Evolutionary conservation across 768 basidiomycete genomes (phyloP).

Genomic region (Coprinopsis cinerea): DNA sequence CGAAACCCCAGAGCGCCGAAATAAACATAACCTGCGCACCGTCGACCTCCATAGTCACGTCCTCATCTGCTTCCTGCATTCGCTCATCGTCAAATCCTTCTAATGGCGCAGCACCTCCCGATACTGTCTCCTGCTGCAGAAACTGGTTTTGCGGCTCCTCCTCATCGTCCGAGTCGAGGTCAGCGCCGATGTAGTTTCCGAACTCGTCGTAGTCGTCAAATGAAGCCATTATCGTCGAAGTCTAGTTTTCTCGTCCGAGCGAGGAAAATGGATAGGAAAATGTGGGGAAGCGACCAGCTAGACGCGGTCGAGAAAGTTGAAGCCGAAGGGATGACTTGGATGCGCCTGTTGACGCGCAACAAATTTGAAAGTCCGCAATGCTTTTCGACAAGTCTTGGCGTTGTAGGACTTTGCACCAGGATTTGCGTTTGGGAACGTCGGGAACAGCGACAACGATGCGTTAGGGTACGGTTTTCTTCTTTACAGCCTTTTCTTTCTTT

Average conservation of each 20-base stretch:
- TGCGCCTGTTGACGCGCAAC: slow-evolving; percentile 9
- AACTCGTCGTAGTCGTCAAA: slow-evolving; percentile 91
- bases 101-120: slow-evolving; percentile 45
- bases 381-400: neutral
- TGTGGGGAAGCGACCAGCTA: slow-evolving; percentile 8
- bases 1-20: slow-evolving; percentile 4
- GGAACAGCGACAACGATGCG: too few species aligned
- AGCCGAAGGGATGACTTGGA: slow-evolving; percentile 1
- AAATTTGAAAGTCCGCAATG: slow-evolving; percentile 11
- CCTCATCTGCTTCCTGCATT: slow-evolving; percentile 42
- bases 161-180: slow-evolving; percentile 85
- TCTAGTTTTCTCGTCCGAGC: neutral
- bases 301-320: slow-evolving; percentile 5
- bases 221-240: slow-evolving; percentile 32
- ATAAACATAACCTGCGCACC: slow-evolving; percentile 39
- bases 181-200: slow-evolving; percentile 96
- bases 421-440: too few species aligned
- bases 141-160: slow-evolving; percentile 48
- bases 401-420: neutral
- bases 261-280: neutral
- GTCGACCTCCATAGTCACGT: slow-evolving; percentile 79
- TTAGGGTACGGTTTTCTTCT: too few species aligned
- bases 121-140: slow-evolving; percentile 23
- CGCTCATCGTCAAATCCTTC: slow-evolving; percentile 81
- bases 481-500: too few species aligned